A percentile compares a stretch with the other conserved stretches of the same genome.
Conservation (phyloP, 2,329 filamentous ascomycete genomes). For the Alternaria brassicicola region DNA sequence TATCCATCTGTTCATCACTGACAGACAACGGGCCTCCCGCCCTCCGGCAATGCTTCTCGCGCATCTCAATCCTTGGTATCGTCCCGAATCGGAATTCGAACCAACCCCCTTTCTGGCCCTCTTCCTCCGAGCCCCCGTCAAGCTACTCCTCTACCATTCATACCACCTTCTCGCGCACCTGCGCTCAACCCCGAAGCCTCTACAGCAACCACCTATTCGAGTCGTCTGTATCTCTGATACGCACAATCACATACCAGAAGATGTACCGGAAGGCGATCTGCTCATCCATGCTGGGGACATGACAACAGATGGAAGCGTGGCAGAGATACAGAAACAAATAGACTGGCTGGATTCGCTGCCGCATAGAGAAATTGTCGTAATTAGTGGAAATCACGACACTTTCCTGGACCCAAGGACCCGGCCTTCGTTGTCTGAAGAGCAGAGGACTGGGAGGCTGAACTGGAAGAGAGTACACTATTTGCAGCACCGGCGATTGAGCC, state of each 20-base stretch:
- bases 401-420: slow-evolving; percentile 76
- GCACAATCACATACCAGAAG: slow-evolving; percentile 66
- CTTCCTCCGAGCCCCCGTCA: slow-evolving; percentile 70
- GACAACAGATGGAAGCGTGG: slow-evolving; percentile 71
- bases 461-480: slow-evolving; percentile 77
- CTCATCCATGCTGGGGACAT: slow-evolving; percentile 91
- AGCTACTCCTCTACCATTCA: slow-evolving; percentile 65
- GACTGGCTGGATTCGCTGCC: slow-evolving; percentile 80
- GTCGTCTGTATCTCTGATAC: slow-evolving; percentile 93
- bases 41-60: slow-evolving; percentile 36
- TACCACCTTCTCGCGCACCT: slow-evolving; percentile 71
- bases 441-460: slow-evolving; percentile 64
- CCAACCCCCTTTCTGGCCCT: slow-evolving; percentile 63
- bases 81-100: slow-evolving; percentile 47
- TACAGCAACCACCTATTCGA: slow-evolving; percentile 65
- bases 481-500: slow-evolving; percentile 68
- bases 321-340: slow-evolving; percentile 79
- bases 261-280: slow-evolving; percentile 79
- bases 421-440: slow-evolving; percentile 54
- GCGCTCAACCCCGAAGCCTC: slow-evolving; percentile 67
- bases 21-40: slow-evolving; percentile 3
- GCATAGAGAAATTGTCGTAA: slow-evolving; percentile 79
- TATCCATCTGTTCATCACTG: slow-evolving; percentile 10
- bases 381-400: slow-evolving; percentile 88
- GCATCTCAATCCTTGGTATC: slow-evolving; percentile 35